Percentiles rank a stretch among this genome's conserved stretches.
Conservation (phyloP, 2,329 filamentous ascomycete genomes). For the Ascochyta clinopodiicola region DNA sequence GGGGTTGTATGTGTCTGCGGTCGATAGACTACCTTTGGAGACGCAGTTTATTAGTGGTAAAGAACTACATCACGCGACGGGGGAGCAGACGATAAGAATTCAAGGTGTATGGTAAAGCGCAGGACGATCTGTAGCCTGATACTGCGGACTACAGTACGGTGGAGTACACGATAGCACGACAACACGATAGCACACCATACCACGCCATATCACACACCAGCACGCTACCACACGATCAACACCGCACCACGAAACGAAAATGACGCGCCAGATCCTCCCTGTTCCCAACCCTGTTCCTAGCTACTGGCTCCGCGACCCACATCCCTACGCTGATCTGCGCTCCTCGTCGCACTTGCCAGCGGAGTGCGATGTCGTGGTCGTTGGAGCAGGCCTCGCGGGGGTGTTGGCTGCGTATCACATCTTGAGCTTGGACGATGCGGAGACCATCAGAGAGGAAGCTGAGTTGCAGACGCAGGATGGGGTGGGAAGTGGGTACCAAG, state of each 20-base stretch:
- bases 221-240: neutral
- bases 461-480: neutral
- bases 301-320: constrained; percentile 48
- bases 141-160: too few relatives aligned
- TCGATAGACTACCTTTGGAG: too few relatives aligned
- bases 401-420: constrained; percentile 41
- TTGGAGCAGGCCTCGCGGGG: constrained; percentile 46
- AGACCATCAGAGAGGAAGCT: neutral
- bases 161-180: too few relatives aligned
- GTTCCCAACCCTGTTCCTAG: constrained; percentile 38
- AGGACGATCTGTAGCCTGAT: too few relatives aligned
- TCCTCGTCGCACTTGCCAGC: constrained; percentile 37
- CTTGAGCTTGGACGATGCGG: constrained; percentile 5
- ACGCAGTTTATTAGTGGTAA: too few relatives aligned
- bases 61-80: too few relatives aligned
- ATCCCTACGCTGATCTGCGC: constrained; percentile 35
- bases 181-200: too few relatives aligned
- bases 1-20: too few relatives aligned
- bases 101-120: too few relatives aligned
- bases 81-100: too few relatives aligned
- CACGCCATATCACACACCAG: neutral
- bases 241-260: neutral
- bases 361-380: constrained; percentile 39
- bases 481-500: neutral
- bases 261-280: constrained; percentile 33